Evolutionary conservation across 106 monocot species (phyloP).

Genomic region (Platanthera zijinensis): DNA sequence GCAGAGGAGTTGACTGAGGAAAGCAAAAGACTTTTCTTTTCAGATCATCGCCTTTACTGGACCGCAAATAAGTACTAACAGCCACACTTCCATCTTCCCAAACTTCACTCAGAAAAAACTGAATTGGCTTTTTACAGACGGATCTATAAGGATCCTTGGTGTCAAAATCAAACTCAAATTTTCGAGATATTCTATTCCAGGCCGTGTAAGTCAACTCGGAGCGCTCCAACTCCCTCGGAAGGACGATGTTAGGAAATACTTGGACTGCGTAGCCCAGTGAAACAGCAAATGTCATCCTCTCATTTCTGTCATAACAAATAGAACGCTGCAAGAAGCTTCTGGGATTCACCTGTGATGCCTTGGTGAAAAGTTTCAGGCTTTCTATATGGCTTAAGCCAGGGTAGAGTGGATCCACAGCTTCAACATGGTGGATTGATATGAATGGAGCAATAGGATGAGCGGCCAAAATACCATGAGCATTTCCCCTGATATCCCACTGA

Average conservation of each 20-base stretch:
- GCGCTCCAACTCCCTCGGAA: slow-evolving; percentile 74
- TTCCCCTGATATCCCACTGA: slow-evolving; percentile 89
- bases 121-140: slow-evolving; percentile 68
- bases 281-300: slow-evolving; percentile 54
- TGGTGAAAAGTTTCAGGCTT: slow-evolving; percentile 66
- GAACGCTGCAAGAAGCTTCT: slow-evolving; percentile 72
- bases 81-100: slow-evolving; percentile 51
- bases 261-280: slow-evolving; percentile 87
- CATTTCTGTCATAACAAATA: slow-evolving; percentile 52
- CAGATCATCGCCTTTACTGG: slow-evolving; percentile 34
- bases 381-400: slow-evolving; percentile 63
- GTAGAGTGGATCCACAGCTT: slow-evolving; percentile 68
- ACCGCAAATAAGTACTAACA: slow-evolving; percentile 41
- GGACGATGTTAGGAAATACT: slow-evolving; percentile 61
- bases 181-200: slow-evolving; percentile 45
- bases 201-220: slow-evolving; percentile 73
- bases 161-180: slow-evolving; percentile 81
- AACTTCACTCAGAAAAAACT: slow-evolving; percentile 63
- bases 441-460: slow-evolving; percentile 83
- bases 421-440: slow-evolving; percentile 82
- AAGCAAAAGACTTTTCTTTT: slow-evolving; percentile 84
- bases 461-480: slow-evolving; percentile 70
- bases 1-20: slow-evolving; percentile 55
- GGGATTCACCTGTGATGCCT: slow-evolving; percentile 52
- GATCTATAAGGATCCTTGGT: slow-evolving; percentile 59